Conservation (phyloP, 805 yeast species). For the Candida chauliodis region DNA sequence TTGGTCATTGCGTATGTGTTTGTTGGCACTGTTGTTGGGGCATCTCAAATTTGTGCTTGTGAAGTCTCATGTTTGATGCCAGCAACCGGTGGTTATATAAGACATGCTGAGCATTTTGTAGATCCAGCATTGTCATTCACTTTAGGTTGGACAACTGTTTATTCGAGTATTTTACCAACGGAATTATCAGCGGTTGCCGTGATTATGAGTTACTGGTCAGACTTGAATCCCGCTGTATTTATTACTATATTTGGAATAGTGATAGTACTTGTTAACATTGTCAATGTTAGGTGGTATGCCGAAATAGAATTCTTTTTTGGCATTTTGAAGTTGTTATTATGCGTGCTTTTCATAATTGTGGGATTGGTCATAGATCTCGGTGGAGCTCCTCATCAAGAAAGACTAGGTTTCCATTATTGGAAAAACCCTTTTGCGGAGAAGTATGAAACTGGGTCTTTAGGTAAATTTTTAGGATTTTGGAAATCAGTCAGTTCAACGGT, state of each 20-base stretch:
- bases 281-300: constrained; percentile 35
- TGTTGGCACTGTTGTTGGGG: constrained; percentile 41
- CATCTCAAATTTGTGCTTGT: constrained; percentile 38
- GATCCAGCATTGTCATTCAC: constrained; percentile 47
- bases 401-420: constrained; percentile 40
- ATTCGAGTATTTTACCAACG: constrained; percentile 31
- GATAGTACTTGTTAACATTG: constrained; percentile 30
- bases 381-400: constrained; percentile 21
- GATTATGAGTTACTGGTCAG: constrained; percentile 44
- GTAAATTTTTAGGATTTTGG: constrained; percentile 41
- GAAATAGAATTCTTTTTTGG: constrained; percentile 28
- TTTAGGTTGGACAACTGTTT: constrained; percentile 43
- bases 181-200: constrained; percentile 49
- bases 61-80: constrained; percentile 38
- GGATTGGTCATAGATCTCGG: constrained; percentile 18
- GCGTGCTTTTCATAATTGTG: constrained; percentile 16
- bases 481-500: constrained; percentile 26
- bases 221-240: constrained; percentile 43
- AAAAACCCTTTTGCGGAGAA: constrained; percentile 35
- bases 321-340: constrained; percentile 19
- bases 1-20: constrained; percentile 47
- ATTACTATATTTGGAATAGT: constrained; percentile 39
- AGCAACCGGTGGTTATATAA: constrained; percentile 30
- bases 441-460: constrained; percentile 32
- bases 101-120: constrained; percentile 34